Evolutionary conservation across 768 basidiomycete species (phyloP).

Genomic region (Saitozyma podzolica): DNA sequence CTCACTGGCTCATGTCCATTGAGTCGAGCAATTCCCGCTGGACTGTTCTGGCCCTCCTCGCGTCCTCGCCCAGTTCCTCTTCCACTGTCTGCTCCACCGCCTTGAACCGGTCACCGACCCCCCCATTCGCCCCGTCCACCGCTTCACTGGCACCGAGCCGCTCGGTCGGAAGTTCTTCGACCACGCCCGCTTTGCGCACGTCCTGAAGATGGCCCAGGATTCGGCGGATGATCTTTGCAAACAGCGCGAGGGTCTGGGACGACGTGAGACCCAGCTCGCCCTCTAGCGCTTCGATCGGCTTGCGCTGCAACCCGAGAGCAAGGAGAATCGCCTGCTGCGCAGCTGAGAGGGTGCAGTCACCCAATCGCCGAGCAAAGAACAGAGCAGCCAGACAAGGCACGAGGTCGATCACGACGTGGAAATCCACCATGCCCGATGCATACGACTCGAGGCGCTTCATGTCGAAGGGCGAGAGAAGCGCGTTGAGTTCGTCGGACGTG

Average conservation of each 20-base stretch:
- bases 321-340: slow-evolving; percentile 90
- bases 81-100: slow-evolving; percentile 56
- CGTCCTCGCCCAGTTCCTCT: slow-evolving; percentile 64
- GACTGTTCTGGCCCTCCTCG: slow-evolving; percentile 56
- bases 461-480: slow-evolving; percentile 83
- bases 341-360: slow-evolving; percentile 71
- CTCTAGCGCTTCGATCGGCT: slow-evolving; percentile 85
- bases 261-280: slow-evolving; percentile 78
- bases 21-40: slow-evolving; percentile 86
- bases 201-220: slow-evolving; percentile 72
- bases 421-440: slow-evolving; percentile 86
- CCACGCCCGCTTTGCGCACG: slow-evolving; percentile 75
- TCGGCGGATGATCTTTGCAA: slow-evolving; percentile 86
- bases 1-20: slow-evolving; percentile 84
- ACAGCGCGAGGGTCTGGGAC: slow-evolving; percentile 82
- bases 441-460: slow-evolving; percentile 94
- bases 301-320: slow-evolving; percentile 84
- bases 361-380: slow-evolving; percentile 71
- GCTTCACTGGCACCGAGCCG: slow-evolving; percentile 28
- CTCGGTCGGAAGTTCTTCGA: slow-evolving; percentile 57
- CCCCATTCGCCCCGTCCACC: slow-evolving; percentile 5
- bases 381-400: slow-evolving; percentile 77
- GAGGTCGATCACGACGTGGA: slow-evolving; percentile 91
- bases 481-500: slow-evolving; percentile 59
- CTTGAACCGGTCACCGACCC: slow-evolving; percentile 7